phyloP scores from a whole-genome alignment of 2,329 filamentous ascomycete genomes.

The Fusarium tuaranense region DNA sequence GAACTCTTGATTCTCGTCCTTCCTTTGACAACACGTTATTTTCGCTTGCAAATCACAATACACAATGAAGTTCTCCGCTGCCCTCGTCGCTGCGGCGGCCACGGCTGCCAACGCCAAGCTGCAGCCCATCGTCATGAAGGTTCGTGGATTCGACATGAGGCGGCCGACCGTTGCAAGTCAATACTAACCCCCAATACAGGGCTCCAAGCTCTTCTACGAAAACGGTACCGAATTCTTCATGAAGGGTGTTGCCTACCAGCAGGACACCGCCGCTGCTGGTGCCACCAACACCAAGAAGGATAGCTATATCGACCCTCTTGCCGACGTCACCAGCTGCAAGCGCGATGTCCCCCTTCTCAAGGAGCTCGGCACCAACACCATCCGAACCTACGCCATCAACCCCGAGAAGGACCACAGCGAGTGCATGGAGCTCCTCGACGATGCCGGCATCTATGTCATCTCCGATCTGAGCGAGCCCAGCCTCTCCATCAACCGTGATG shows the following conservation, averaged over 20 bases:
- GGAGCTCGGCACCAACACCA: constrained; percentile 87
- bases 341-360: constrained; percentile 87
- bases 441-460: constrained; percentile 94
- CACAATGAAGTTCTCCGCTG: constrained; percentile 52
- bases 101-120: constrained; percentile 56
- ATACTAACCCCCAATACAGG: constrained; percentile 55
- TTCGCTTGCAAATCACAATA: constrained; percentile 29
- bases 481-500: constrained; percentile 85
- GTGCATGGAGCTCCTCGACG: constrained; percentile 86
- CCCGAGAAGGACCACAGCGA: constrained; percentile 79
- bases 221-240: constrained; percentile 79
- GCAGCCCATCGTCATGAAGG: constrained; percentile 77
- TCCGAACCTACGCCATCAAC: constrained; percentile 95
- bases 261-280: constrained; percentile 74
- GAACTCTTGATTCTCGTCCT: constrained; percentile 30
- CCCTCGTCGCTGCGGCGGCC: constrained; percentile 56
- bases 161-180: background rate
- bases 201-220: constrained; percentile 90
- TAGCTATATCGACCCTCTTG: constrained; percentile 85
- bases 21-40: constrained; percentile 31
- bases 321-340: constrained; percentile 77
- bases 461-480: constrained; percentile 88
- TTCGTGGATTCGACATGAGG: constrained; percentile 46
- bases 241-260: constrained; percentile 95
- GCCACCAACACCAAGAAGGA: constrained; percentile 56